Evolutionary conservation across 345 rosid species (phyloP), one percentile per base, ranked within the genome.

Genomic region (Eucalyptus leucophloia): DNA sequence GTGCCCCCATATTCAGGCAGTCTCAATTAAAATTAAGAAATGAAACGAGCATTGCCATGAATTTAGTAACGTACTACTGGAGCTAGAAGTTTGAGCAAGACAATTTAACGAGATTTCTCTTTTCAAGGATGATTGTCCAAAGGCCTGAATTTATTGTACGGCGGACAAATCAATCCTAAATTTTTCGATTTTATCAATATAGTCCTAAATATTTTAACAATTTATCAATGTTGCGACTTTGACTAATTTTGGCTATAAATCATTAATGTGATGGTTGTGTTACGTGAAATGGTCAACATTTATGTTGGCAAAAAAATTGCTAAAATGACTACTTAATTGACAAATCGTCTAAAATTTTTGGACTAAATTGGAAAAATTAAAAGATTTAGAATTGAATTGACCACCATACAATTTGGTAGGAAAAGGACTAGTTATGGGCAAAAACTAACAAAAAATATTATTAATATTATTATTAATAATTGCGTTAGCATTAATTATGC

Each of bases 221-320:
- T 72, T 34, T 72, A 14, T 9, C 3, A 34, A 72, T 37, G 14
- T 10, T 9, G 8, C 0, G 0, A 0, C 42, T 72, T 6, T 16
- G 1, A 6, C 4, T 11, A 34, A 1, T 69, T 72, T 11, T 19
- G 2, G 4, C 15, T 3, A 6, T 9, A 37, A 72, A 72, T 18
- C 4, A 2, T 6, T 18, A 9, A 37, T 12, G 11, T 10, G 5
- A 12, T 21, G 3, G 0, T 21, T 6, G 5, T 10, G 45, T 37
- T 2, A 19, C 2, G 2, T 34, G 3, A 16, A 4, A 67, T 8
- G 0, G 4, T 1, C 0, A 2, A 0, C 0, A 11, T 34, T 12
- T 17, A 51, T 2, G 1, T 51, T 0, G 7, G 3, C 53, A 51
- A 51, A 72, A 72, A 72, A 19, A 0, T 72, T 18, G 4, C 2